Evolutionary conservation across 345 rosid genomes (phyloP), one percentile per base, ranked within the genome.

Genomic region (Citrus maxima): DNA sequence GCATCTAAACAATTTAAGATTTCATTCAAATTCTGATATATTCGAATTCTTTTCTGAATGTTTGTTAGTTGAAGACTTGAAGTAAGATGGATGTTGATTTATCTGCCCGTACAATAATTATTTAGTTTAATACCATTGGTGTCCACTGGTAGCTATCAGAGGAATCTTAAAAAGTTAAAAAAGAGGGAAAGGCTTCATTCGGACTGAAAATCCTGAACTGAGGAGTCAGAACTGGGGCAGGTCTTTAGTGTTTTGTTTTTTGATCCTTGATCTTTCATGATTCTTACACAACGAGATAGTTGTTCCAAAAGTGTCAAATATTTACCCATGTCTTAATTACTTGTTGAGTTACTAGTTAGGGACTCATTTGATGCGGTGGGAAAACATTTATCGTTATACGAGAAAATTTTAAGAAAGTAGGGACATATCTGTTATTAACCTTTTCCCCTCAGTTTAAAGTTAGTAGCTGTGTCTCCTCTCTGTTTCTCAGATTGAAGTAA

Each of bases 321-420:
- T 12, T 42, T 13, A 46, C 51, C 18, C 51, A 13, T 4, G 18
- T 12, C 3, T 46, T 13, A 13, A 3, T 3, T 46, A 12, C 16
- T 10, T 10, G 37, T 9, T 9, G 35, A 25, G 27, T 5, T 2
- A 9, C 42, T 38, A 38, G 49, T 12, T 3, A 42, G 58, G 22
- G 58, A 54, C 58, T 54, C 7, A 18, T 54, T 18, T 54, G 58
- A 4, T 54, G 19, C 7, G 0, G 6, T 5, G 7, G 21, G 22
- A 54, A 54, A 4, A 54, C 22, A 46, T 5, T 4, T 54, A 2
- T 1, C 0, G 58, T 1, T 4, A 6, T 1, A 5, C 1, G 14
- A 51, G 56, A 16, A 12, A 16, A 16, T 16, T 4, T 51, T 10
- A 51, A 51, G 5, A 51, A 51, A 4, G 0, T 16, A 51, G 56